Evolutionary conservation across 2,329 filamentous ascomycete genomes (phyloP).

Genomic region (Diaporthe nobilis): DNA sequence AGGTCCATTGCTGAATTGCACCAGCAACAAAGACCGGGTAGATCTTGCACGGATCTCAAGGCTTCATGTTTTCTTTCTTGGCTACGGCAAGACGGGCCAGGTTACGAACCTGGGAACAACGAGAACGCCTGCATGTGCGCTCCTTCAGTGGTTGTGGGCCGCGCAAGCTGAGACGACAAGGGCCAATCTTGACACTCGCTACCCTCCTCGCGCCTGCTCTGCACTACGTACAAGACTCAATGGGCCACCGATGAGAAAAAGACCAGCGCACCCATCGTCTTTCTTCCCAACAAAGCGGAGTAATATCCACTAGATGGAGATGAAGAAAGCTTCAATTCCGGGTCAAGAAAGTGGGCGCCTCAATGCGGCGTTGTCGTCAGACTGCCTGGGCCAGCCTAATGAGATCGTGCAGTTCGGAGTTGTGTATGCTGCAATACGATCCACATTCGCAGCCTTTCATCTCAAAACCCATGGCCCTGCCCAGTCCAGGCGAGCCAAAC

Average conservation of each 20-base stretch:
- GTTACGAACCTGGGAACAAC: neutral
- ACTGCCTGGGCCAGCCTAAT: neutral
- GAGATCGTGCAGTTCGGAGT: neutral
- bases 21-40: neutral
- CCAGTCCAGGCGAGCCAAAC: neutral
- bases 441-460: neutral
- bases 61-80: neutral
- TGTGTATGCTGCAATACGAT: neutral
- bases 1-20: neutral
- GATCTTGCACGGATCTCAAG: too few species aligned
- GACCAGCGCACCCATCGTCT: neutral
- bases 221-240: neutral
- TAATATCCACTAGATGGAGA: neutral
- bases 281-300: neutral
- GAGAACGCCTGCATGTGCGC: neutral
- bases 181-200: slow-evolving; percentile 19
- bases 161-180: slow-evolving; percentile 23
- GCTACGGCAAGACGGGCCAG: neutral
- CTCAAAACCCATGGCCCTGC: neutral
- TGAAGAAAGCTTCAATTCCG: slow-evolving; percentile 22
- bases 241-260: neutral
- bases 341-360: slow-evolving; percentile 1
- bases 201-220: neutral
- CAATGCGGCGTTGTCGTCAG: neutral
- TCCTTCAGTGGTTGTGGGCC: neutral